Conservation (phyloP, 2,329 filamentous ascomycete genomes). For the Neofusicoccum laricinum region DNA sequence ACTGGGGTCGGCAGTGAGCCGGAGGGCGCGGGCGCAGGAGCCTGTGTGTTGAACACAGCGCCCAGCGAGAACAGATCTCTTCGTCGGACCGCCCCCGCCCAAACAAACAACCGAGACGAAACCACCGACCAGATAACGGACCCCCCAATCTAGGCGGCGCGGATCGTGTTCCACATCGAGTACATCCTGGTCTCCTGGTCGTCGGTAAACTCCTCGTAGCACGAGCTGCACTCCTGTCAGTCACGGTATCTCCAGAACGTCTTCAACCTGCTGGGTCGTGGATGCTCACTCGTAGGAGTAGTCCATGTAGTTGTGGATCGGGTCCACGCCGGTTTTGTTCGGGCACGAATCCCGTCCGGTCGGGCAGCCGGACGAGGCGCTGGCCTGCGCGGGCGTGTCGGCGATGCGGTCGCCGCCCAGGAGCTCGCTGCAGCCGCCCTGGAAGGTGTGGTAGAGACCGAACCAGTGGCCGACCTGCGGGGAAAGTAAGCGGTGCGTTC, state of each 20-base stretch:
- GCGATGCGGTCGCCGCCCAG: too few relatives aligned
- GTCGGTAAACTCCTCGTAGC: constrained; percentile 22
- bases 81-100: too few relatives aligned
- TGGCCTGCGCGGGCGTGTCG: constrained; percentile 25
- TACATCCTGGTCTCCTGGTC: constrained; percentile 21
- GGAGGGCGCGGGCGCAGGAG: too few relatives aligned
- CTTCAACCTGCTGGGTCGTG: not conserved
- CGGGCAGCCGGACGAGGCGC: constrained; percentile 24
- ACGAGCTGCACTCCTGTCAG: constrained; percentile 20
- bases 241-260: too few relatives aligned
- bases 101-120: too few relatives aligned
- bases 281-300: constrained; percentile 23
- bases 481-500: not conserved
- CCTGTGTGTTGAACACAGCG: too few relatives aligned
- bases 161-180: constrained; percentile 20
- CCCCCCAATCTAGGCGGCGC: constrained; percentile 5
- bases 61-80: too few relatives aligned
- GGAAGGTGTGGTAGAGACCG: constrained; percentile 47
- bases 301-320: constrained; percentile 35
- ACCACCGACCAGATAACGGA: too few relatives aligned
- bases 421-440: constrained; percentile 42
- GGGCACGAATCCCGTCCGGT: constrained; percentile 27
- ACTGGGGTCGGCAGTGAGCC: too few relatives aligned
- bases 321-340: constrained; percentile 25
- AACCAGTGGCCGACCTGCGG: constrained; percentile 47